Percentiles rank a stretch among this genome's conserved stretches.
Conservation (phyloP, 805 yeast genomes). For the Huiozyma naganishii region DNA sequence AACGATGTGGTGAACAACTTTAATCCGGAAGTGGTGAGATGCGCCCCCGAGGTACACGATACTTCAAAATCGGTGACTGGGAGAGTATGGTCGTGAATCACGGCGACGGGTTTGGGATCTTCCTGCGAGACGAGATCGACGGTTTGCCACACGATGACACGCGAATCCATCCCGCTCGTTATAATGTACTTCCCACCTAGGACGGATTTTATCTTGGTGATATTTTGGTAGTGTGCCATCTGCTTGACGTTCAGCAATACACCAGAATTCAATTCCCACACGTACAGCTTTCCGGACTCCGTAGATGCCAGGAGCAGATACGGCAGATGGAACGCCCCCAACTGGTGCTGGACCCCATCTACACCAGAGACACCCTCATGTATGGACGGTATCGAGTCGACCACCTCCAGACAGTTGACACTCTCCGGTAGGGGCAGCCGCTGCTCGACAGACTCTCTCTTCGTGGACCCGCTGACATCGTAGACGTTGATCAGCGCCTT, state of each 20-base stretch:
- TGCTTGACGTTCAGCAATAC: conserved; percentile 59
- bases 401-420: conserved; percentile 37
- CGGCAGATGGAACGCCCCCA: conserved; percentile 39
- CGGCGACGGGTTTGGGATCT: conserved; percentile 44
- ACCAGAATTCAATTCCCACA: conserved; percentile 84
- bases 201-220: conserved; percentile 49
- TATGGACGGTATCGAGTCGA: conserved; percentile 9
- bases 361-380: conserved; percentile 4
- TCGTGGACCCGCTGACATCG: conserved; percentile 31
- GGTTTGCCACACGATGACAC: conserved; percentile 65
- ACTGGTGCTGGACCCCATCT: conserved; percentile 6
- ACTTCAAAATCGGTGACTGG: conserved; percentile 34
- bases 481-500: conserved; percentile 72
- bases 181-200: conserved; percentile 55
- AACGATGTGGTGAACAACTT: conserved; percentile 57
- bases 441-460: conserved; percentile 53
- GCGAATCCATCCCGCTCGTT: conserved; percentile 73
- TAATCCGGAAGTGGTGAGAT: conserved; percentile 35
- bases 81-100: conserved; percentile 48
- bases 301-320: conserved; percentile 60
- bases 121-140: conserved; percentile 38
- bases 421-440: conserved; percentile 78
- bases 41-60: conserved; percentile 36
- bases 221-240: conserved; percentile 68
- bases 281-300: conserved; percentile 54